Percentiles rank a stretch among this genome's conserved stretches.
These are phyloP conservation scores for Calonectria pseudoturangicola DNA, from an alignment of 2,329 filamentous ascomycete genomes.

Conservation along the genomic window DNA sequence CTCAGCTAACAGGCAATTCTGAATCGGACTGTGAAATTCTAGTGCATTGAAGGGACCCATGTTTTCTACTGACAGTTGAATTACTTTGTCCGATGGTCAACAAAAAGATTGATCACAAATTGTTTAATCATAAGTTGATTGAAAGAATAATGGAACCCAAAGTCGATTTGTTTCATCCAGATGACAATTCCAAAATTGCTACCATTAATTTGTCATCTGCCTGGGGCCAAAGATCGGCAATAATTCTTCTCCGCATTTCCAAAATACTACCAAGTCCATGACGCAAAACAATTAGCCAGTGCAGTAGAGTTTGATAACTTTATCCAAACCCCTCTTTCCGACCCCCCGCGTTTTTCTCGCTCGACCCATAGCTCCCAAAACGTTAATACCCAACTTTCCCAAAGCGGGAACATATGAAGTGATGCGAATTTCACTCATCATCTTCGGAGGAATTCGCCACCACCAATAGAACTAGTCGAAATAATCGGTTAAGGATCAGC, in stretches of 20 bases:
- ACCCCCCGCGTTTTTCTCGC: slow-evolving; percentile 13
- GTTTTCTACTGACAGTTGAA: too few relatives aligned
- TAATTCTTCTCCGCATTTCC: neutral
- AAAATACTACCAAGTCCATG: neutral
- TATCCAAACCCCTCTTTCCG: neutral
- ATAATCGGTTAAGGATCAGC: too few relatives aligned
- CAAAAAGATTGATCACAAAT: too few relatives aligned
- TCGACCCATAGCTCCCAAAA: neutral
- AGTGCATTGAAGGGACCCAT: too few relatives aligned
- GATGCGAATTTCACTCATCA: neutral
- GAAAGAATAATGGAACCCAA: too few relatives aligned
- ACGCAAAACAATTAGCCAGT: neutral
- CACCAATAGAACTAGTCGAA: neutral
- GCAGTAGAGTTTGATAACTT: neutral
- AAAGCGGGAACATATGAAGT: neutral
- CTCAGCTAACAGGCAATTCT: too few relatives aligned
- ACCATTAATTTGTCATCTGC: too few relatives aligned
- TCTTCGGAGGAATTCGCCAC: neutral
- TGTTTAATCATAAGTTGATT: too few relatives aligned
- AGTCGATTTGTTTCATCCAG: too few relatives aligned
- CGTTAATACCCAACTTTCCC: neutral
- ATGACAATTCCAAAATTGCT: too few relatives aligned
- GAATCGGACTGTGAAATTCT: too few relatives aligned
- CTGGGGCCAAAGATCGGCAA: neutral
- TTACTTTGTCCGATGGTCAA: too few relatives aligned